Base-by-base conservation (phyloP, 148 eudicot genomes). In the Beta vulgaris region DNA sequence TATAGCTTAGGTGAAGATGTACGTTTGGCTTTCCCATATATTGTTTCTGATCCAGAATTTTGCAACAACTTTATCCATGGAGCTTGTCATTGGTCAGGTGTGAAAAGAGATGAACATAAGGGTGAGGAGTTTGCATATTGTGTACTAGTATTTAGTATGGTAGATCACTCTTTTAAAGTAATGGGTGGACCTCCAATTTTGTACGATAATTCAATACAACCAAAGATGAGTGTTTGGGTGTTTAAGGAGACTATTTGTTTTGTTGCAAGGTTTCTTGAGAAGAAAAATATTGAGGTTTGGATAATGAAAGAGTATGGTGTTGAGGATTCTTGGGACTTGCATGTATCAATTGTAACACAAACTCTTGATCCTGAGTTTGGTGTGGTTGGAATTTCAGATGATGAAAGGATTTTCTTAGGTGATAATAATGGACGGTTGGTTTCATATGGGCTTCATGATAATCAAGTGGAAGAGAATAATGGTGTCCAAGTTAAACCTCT, bases 271-370 rank as follows among this genome's bases (percentile, higher is more conserved):
- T 35, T 6, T 1, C 1, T 4, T 15, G n/a, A 53, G 0, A 34
- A 0, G 40, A 14, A 49, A 40, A 26, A 23, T 9, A 19, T n/a
- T 11, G 23, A 71, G 42, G n/a, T 71, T 14, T 71, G 74, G 64
- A 19, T 55, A 21, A 71, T 71, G 74, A 71, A 32, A 46, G 49
- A 54, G 39, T 71, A 71, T 36, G 74, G 74, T 36, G 28, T 54
- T 18, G 63, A 71, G 14, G 64, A 55, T 54, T 71, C 74, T 23
- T 59, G 55, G 68, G 36, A 23, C 40, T 40, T 40, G 36, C 25
- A 59, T 1, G 34, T 26, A 7, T 59, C 67, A 8, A 12, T 73
- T 73, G 59, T 29, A 54, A 54, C 59, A 46, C 31, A 23, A 23
- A 51, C 25, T 9, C 68, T 43, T 12, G 58, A 21, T 18, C 16